These are phyloP conservation scores for Eimeria brunetti DNA, from an alignment of 169 alveolate species.

Conservation along the genomic window DNA sequence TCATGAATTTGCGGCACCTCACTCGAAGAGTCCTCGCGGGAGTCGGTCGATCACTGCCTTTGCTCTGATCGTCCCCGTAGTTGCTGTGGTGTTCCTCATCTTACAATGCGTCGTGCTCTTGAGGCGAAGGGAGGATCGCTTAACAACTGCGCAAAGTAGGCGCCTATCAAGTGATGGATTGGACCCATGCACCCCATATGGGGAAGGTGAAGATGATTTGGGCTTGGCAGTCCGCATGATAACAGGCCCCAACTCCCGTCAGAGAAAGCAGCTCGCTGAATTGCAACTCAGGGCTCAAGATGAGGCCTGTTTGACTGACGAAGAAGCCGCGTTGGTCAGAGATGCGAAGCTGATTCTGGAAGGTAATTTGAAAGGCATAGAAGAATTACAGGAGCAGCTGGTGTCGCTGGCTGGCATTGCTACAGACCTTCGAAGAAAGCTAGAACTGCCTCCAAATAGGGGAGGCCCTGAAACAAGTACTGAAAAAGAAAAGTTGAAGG, in stretches of 20 bases:
- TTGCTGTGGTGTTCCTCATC: constrained; percentile 25
- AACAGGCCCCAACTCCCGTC: not conserved
- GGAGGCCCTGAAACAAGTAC: not conserved
- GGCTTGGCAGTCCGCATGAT: too few species aligned
- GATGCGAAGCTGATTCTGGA: not conserved
- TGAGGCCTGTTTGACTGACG: not conserved
- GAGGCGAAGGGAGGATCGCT: not conserved
- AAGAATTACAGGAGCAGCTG: not conserved
- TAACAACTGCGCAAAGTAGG: not conserved
- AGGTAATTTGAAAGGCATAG: not conserved
- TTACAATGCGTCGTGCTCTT: not conserved
- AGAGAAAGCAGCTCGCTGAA: not conserved
- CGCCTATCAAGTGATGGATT: not conserved
- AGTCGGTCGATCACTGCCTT: not conserved
- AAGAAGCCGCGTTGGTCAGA: not conserved
- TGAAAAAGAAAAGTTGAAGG: not conserved
- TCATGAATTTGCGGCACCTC: not conserved
- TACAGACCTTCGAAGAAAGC: not conserved
- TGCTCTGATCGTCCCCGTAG: not conserved
- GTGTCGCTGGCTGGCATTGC: not conserved
- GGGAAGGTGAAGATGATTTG: not conserved
- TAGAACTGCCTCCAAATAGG: not conserved
- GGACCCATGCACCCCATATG: not conserved
- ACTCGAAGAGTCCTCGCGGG: not conserved
- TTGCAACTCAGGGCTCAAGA: not conserved